Conservation (phyloP, 2,329 filamentous ascomycete species). For the Fusarium udum region DNA sequence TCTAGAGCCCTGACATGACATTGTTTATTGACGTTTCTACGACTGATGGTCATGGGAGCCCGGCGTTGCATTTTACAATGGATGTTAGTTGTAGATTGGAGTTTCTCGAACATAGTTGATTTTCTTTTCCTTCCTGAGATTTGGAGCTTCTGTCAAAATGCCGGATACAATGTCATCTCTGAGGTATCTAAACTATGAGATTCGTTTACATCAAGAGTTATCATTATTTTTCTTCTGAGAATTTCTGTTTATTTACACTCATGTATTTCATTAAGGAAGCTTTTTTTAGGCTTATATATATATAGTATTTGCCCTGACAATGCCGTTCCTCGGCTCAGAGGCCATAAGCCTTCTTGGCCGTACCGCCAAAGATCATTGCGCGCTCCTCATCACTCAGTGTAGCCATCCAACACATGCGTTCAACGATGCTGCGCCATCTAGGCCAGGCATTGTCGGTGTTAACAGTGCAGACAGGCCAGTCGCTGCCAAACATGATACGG, state of each 20-base stretch:
- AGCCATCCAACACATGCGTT: constrained; percentile 71
- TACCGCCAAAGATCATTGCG: constrained; percentile 75
- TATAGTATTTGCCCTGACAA: not conserved
- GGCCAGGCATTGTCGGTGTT: constrained; percentile 71
- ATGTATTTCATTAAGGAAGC: not conserved
- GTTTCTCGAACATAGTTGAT: constrained; percentile 6
- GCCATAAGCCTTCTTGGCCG: constrained; percentile 76
- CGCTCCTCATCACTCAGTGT: constrained; percentile 68
- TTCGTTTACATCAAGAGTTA: not conserved
- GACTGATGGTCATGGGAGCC: constrained; percentile 18
- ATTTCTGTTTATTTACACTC: constrained; percentile 3
- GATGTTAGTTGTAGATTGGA: constrained; percentile 20
- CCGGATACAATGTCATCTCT: not conserved
- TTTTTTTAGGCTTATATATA: not conserved
- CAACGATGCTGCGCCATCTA: constrained; percentile 78
- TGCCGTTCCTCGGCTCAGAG: constrained; percentile 46
- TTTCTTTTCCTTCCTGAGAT: not conserved
- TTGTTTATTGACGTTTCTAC: constrained; percentile 23
- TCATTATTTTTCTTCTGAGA: constrained; percentile 8
- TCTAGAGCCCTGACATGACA: constrained; percentile 24
- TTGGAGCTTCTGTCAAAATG: not conserved
- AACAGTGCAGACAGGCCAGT: constrained; percentile 92
- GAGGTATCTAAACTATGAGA: not conserved
- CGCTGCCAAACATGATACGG: constrained; percentile 88
- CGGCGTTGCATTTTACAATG: constrained; percentile 19